phyloP scores from a whole-genome alignment of 306 rosid genomes.

The Luffa acutangula region DNA sequence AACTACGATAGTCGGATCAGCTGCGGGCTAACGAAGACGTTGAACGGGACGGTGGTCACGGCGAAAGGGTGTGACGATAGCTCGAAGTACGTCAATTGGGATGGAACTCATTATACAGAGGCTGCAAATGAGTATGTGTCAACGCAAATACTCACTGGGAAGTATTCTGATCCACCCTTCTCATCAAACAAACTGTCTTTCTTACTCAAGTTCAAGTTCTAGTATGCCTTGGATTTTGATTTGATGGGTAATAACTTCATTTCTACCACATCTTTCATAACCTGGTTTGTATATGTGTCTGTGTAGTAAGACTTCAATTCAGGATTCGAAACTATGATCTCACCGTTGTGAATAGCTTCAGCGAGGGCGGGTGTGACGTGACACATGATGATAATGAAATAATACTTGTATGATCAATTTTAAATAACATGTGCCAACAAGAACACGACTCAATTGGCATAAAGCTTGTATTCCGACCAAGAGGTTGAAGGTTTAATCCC shows the following conservation, averaged over 20 bases:
- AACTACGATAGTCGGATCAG: slow-evolving; percentile 47
- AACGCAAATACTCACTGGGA: slow-evolving; percentile 68
- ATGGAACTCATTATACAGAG: slow-evolving; percentile 86
- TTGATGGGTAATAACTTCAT: background rate
- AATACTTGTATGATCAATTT: too few relatives aligned
- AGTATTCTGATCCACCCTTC: slow-evolving; percentile 72
- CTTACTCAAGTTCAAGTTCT: slow-evolving; percentile 44
- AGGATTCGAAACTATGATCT: background rate
- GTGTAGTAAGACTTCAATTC: background rate
- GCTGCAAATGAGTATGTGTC: slow-evolving; percentile 71
- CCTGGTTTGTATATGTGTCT: background rate
- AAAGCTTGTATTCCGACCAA: too few relatives aligned
- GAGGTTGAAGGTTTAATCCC: too few relatives aligned
- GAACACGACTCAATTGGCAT: too few relatives aligned
- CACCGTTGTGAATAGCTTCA: background rate
- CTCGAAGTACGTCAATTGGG: slow-evolving; percentile 62
- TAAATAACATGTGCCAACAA: too few relatives aligned
- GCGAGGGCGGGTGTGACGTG: background rate
- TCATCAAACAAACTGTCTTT: slow-evolving; percentile 58
- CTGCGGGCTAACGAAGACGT: slow-evolving; percentile 56
- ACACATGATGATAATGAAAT: background rate
- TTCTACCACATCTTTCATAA: background rate
- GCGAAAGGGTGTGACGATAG: slow-evolving; percentile 55
- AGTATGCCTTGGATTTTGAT: background rate
- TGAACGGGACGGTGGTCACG: slow-evolving; percentile 58